A percentile compares a stretch with the other conserved stretches of the same genome.
Conservation (phyloP, 1,139 yeast species). For the Arxiozyma bovina region DNA sequence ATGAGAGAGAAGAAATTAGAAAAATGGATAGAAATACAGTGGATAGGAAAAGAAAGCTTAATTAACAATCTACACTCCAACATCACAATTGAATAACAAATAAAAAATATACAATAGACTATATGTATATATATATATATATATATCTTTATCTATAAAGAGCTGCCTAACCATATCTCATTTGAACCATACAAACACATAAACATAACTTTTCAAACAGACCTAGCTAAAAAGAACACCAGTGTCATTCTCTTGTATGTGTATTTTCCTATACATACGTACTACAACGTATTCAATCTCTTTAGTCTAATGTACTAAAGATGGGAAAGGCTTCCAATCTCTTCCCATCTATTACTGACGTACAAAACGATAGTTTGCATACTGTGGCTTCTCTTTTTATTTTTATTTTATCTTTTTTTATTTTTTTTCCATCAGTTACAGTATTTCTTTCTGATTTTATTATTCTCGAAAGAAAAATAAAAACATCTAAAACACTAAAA, state of each 20-base stretch:
- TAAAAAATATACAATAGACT: too few relatives aligned
- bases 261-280: background rate
- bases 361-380: background rate
- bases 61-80: constrained; percentile 33
- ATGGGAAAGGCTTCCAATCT: too few relatives aligned
- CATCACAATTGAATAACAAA: constrained; percentile 21
- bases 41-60: constrained; percentile 60
- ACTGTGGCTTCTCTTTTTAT: background rate
- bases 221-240: background rate
- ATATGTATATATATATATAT: too few relatives aligned
- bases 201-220: background rate
- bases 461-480: background rate
- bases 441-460: too few relatives aligned
- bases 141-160: background rate
- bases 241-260: background rate
- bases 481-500: too few relatives aligned
- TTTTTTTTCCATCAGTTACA: too few relatives aligned
- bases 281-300: background rate
- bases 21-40: constrained; percentile 60
- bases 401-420: background rate
- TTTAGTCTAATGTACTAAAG: too few relatives aligned
- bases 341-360: background rate
- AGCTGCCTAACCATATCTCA: background rate
- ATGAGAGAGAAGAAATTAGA: constrained; percentile 46
- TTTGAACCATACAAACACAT: too few relatives aligned